phyloP scores from a whole-genome alignment of 345 rosid genomes.

The Murraya paniculata region DNA sequence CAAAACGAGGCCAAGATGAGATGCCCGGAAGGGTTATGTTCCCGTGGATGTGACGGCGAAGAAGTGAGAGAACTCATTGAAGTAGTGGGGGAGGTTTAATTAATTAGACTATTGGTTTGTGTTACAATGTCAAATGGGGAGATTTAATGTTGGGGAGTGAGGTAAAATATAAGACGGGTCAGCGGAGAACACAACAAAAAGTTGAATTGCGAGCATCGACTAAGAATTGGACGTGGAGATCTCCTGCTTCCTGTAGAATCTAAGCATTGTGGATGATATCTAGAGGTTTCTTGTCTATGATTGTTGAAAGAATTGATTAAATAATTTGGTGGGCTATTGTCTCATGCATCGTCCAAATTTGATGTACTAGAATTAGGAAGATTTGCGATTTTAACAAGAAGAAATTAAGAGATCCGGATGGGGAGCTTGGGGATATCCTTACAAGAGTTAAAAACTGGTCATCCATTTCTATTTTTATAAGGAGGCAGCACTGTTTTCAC shows the following conservation, averaged over 20 bases:
- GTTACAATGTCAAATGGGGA: constrained; percentile 19
- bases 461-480: not conserved
- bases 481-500: not conserved
- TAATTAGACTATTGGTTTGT: not conserved
- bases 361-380: not conserved
- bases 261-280: not conserved
- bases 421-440: not conserved
- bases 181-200: constrained; percentile 22
- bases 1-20: constrained; percentile 37
- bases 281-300: constrained; percentile 13
- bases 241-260: not conserved
- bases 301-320: constrained; percentile 9
- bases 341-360: constrained; percentile 12
- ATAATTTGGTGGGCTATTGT: constrained; percentile 9
- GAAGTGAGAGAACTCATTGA: constrained; percentile 37
- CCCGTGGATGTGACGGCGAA: not conserved
- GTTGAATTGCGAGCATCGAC: constrained; percentile 23
- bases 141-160: not conserved
- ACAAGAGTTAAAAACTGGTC: not conserved
- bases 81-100: not conserved
- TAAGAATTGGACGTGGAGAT: constrained; percentile 5
- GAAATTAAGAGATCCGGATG: not conserved
- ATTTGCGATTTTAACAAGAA: not conserved
- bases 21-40: not conserved
- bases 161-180: not conserved